Base-by-base conservation (phyloP, 805 yeast species). In the Grigorovia jiainica region DNA sequence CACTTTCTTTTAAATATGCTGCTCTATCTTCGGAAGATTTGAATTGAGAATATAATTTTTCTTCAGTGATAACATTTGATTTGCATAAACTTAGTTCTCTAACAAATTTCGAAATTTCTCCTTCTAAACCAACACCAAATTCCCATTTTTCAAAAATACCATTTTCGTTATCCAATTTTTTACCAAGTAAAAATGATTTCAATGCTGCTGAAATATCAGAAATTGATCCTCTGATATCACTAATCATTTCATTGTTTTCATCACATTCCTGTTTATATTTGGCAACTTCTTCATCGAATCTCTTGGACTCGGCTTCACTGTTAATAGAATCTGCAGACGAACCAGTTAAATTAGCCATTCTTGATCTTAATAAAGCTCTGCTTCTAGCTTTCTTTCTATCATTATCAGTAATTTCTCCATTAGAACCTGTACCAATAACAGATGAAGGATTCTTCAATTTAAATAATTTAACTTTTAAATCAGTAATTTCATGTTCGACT, bases 341-440 rank as follows among this genome's bases (percentile, higher is more conserved):
- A 11, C 54, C 54, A 3, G 97, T 89, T 53, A 90, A 72, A 3
- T 90, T 86, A 23, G 95, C 95, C 95, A 90, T 87, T 51, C 95
- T 75, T 39, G 89, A 84, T 48, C 79, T 78, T 51, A 92, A 68
- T 43, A 79, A 65, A 33, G 90, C 94, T 55, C 83, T 82, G 34
- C 85, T 79, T 51, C 75, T 80, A 32, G 90, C 92, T 52, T 83
- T 82, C 48, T 83, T 75, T 45, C 83, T 74, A 57, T 89, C 97
- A 11, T 77, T 64, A 20, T 85, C 96, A 3, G 97, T 89, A 7
- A 87, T 75, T 45, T 78, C 77, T 24, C 97, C 97, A 54, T 82
- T 78, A 37, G 87, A 82, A 7, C 97, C 97, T 5, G 92, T 76
- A 4, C 96, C 97, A 21, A 71, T 68, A 62, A 87, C 71, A 3